Evolutionary conservation across 1,139 yeast species (phyloP), one percentile per base, ranked within the genome.

Genomic region (Yamadazyma songkhlaensis): DNA sequence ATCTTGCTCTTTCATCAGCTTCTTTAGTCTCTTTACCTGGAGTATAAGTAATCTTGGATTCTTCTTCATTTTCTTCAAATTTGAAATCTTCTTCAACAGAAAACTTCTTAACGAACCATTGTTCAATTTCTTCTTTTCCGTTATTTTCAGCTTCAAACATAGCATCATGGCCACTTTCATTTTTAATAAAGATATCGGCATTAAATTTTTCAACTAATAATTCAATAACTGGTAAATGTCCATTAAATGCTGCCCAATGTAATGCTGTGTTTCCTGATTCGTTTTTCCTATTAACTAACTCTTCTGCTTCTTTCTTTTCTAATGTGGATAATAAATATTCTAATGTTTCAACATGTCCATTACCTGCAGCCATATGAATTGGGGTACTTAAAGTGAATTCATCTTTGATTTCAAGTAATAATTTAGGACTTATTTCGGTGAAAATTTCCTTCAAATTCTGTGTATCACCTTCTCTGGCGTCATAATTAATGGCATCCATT

Each of bases 231-330:
- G 77, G 81, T 44, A 87, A 61, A 50, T 89, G 92, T 1, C 97
- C 97, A 53, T 86, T 89, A 48, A 79, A 75, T 0, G 95, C 77
- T 1, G 97, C 97, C 98, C 98, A 92, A 59, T 92, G 97, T 45
- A 92, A 70, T 0, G 97, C 84, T 0, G 98, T 89, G 57, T 92
- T 92, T 4, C 97, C 97, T 23, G 84, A 79, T 33, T 78, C 84
- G 57, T 92, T 92, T 40, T 67, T 72, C 17, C 69, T 62, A 39
- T 79, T 72, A 23, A 84, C 79, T 35, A 81, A 63, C 15, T 54
- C 50, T 22, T 57, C 60, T 27, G 77, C 76, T 24, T 76, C 72
- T 31, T 69, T 71, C 39, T 63, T 55, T 1, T 64, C 41, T 4
- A 83, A 51, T 25, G 80, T 55, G 2, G 77, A 67, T 31, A 88